Evolutionary conservation across 371 early-diverging fungal species (phyloP).

Genomic region (Capillidium rhysosporum): DNA sequence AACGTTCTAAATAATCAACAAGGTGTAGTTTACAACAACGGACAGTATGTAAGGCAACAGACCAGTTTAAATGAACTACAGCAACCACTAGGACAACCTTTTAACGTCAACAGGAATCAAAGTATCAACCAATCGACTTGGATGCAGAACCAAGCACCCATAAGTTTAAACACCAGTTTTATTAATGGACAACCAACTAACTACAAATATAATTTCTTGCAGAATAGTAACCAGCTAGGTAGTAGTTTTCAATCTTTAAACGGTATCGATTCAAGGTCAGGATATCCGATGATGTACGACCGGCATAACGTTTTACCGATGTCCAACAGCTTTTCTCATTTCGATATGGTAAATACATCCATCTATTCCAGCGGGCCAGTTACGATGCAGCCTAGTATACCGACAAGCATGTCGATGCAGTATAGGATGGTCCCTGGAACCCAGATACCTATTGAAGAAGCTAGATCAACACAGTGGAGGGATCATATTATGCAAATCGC

Average conservation of each 20-base stretch:
- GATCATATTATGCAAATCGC: constrained; percentile 44
- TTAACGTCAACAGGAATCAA: not conserved
- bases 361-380: not conserved
- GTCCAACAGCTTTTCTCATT: not conserved
- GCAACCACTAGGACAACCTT: not conserved
- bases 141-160: not conserved
- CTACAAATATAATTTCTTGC: not conserved
- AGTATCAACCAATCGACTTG: not conserved
- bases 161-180: not conserved
- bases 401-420: not conserved
- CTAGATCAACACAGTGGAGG: constrained; percentile 10
- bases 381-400: not conserved
- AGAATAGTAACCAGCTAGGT: not conserved
- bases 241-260: not conserved
- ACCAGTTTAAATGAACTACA: too few species aligned
- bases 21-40: not conserved
- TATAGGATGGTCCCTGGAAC: constrained; percentile 14
- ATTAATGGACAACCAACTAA: not conserved
- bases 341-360: not conserved
- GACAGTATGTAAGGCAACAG: not conserved
- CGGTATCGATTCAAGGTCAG: not conserved
- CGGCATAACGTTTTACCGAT: not conserved
- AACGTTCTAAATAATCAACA: not conserved
- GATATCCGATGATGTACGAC: not conserved
- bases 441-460: constrained; percentile 11